These are phyloP conservation scores for Acaromyces ingoldii DNA, from an alignment of 1,284 basidiomycete genomes.

Conservation along the genomic window DNA sequence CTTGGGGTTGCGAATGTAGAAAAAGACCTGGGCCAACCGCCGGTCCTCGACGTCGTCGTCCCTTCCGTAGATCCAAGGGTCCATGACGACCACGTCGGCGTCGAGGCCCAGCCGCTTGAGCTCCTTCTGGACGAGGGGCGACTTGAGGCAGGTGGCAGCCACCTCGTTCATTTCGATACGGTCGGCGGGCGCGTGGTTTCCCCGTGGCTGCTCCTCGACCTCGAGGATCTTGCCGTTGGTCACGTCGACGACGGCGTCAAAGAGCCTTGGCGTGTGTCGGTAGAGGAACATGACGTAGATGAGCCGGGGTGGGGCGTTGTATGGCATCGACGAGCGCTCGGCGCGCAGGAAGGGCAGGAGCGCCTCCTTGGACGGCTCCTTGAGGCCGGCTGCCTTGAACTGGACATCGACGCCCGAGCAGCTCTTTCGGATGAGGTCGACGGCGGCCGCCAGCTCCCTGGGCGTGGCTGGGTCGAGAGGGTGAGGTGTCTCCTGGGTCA, in stretches of 20 bases:
- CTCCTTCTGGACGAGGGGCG: constrained; percentile 20
- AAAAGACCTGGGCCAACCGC: constrained; percentile 23
- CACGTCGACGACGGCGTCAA: constrained; percentile 15
- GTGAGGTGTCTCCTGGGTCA: too few species aligned
- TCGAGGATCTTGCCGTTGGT: constrained; percentile 2
- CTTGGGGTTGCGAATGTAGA: constrained; percentile 22
- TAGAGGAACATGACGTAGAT: constrained; percentile 17
- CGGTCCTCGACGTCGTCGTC: constrained; percentile 27
- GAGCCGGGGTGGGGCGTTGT: constrained; percentile 11
- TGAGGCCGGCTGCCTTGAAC: constrained; percentile 21
- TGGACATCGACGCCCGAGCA: constrained; percentile 2
- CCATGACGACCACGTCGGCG: constrained; percentile 17
- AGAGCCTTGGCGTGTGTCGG: constrained; percentile 13
- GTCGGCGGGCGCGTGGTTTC: too few species aligned
- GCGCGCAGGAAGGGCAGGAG: constrained; percentile 18
- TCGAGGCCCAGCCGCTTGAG: constrained; percentile 18
- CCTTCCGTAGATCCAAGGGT: constrained; percentile 37
- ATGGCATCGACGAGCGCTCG: constrained; percentile 7
- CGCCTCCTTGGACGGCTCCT: constrained; percentile 20
- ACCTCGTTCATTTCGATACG: constrained; percentile 13
- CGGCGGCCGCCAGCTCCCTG: constrained; percentile 8
- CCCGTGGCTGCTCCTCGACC: constrained; percentile 5
- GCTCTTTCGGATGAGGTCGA: not conserved
- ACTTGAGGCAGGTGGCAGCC: constrained; percentile 10
- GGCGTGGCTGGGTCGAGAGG: constrained; percentile 8